Percentiles rank a stretch among this genome's conserved stretches.
Evolutionary conservation across 495 filamentous ascomycete genomes (phyloP).

Genomic region (Aspergillus biplanus): DNA sequence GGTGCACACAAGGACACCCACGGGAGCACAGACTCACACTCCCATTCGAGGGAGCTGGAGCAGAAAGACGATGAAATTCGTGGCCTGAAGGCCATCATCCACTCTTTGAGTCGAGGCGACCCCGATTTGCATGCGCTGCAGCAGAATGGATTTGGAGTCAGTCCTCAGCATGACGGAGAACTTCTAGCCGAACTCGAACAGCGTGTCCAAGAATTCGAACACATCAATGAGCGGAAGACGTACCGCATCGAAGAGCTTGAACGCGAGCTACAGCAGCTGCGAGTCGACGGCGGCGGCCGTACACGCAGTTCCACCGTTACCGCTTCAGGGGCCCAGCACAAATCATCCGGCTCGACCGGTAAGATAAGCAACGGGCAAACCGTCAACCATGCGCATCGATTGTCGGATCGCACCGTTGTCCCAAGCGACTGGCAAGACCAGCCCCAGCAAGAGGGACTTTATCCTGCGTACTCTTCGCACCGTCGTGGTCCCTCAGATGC

Average conservation of each 20-base stretch:
- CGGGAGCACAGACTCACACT: conserved; percentile 52
- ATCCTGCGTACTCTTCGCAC: conserved; percentile 28
- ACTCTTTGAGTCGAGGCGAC: conserved; percentile 81
- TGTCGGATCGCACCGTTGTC: conserved; percentile 53
- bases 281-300: conserved; percentile 33
- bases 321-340: conserved; percentile 41
- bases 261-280: conserved; percentile 74
- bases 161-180: conserved; percentile 35
- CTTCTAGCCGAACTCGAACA: conserved; percentile 62
- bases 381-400: conserved; percentile 41
- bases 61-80: conserved; percentile 97
- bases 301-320: conserved; percentile 51
- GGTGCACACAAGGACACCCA: conserved; percentile 59
- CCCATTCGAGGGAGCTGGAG: conserved; percentile 72
- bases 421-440: conserved; percentile 49
- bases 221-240: conserved; percentile 68
- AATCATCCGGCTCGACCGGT: conserved; percentile 38
- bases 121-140: conserved; percentile 39
- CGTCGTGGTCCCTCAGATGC: conserved; percentile 37
- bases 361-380: conserved; percentile 33
- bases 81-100: conserved; percentile 96
- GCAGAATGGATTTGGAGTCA: conserved; percentile 30
- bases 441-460: conserved; percentile 36
- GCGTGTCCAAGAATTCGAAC: conserved; percentile 76
- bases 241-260: conserved; percentile 88